These are phyloP conservation scores for Dillenia turbinata DNA, from an alignment of 164 flowering plant genomes.

Conservation along the genomic window DNA sequence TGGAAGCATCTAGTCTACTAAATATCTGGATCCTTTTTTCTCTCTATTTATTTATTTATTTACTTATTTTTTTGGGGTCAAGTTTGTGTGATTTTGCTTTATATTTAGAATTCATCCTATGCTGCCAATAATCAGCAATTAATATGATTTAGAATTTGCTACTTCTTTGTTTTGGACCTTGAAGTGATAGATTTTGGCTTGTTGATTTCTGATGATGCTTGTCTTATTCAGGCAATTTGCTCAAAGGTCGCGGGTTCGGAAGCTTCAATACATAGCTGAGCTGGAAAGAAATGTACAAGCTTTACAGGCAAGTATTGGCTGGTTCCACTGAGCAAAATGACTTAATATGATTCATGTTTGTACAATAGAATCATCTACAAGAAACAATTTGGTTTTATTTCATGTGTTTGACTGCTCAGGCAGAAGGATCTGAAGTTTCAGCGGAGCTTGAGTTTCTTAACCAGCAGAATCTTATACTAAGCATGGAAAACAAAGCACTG, in stretches of 20 bases:
- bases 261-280: constrained; percentile 97
- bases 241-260: constrained; percentile 90
- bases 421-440: constrained; percentile 82
- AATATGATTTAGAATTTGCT: neutral
- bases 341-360: neutral
- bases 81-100: too few species aligned
- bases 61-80: too few species aligned
- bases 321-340: neutral
- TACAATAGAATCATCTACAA: neutral
- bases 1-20: too few species aligned
- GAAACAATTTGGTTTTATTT: neutral
- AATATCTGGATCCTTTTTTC: too few species aligned
- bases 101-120: too few species aligned
- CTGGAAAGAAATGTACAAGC: constrained; percentile 84
- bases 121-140: too few species aligned
- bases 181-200: neutral
- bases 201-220: constrained; percentile 1
- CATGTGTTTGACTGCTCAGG: constrained; percentile 35
- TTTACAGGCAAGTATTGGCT: constrained; percentile 57
- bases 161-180: neutral
- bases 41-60: too few species aligned
- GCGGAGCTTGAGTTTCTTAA: constrained; percentile 87
- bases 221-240: constrained; percentile 77
- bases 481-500: constrained; percentile 90
- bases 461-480: constrained; percentile 75